Base-by-base conservation (phyloP, 129 eudicot species). In the Centella asiatica region DNA sequence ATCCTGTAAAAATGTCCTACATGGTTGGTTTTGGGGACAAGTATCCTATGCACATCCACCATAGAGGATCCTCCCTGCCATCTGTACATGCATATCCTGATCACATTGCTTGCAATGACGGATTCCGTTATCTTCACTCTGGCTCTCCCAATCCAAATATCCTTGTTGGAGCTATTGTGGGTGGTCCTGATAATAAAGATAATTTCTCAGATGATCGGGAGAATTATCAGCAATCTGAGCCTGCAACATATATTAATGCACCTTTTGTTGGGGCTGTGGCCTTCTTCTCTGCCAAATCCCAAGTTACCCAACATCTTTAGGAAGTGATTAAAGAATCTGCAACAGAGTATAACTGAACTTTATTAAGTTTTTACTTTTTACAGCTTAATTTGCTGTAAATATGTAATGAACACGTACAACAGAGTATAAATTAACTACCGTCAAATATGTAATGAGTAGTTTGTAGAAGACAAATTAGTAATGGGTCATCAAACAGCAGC, bases 211-310 rank as follows among this genome's bases (percentile, higher is more conserved):
- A 90, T 77, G 94, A 81, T 56, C 73, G 97, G 67, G 76, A 76
- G 26, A 90, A 86, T 36, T 86, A 83, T 79, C 76, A 68, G 65
- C 87, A 90, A 61, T 81, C 95, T 6, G 97, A 90, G 66, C 97
- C 97, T 2, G 97, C 97, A 65, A 90, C 95, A 12, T 86, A 90
- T 59, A 86, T 87, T 18, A 90, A 90, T 64, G 97, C 97, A 14
- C 97, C 97, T 1, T 81, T 86, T 68, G 94, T 90, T 60, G 97
- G 97, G 27, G 87, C 74, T 27, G 68, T 72, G 12, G 97, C 95
- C 36, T 90, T 81, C 81, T 86, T 90, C 47, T 74, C 95, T 10
- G 80, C 69, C 27, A 15, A 57, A n/a, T 13, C 65, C 12, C 14
- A 61, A 28, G 18, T 42, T 29, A 47, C 23, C 10, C 40, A 39